Percentiles rank a stretch among this genome's conserved stretches.
phyloP scores from a whole-genome alignment of 2,329 filamentous ascomycete species.

The Mollisiaceae sp. region DNA sequence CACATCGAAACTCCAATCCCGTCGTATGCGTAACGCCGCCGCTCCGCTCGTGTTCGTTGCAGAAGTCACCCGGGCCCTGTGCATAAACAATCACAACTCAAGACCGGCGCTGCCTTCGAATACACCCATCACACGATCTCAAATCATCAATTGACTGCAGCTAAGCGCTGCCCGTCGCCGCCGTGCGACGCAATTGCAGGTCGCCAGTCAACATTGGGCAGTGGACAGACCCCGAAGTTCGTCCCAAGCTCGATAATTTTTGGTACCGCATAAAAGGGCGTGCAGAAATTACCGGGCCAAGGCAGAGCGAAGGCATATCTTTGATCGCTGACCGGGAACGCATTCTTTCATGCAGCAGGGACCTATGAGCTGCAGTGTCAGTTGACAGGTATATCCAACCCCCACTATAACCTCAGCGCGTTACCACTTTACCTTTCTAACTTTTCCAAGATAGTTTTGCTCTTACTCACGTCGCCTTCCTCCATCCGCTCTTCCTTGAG shows the following conservation, averaged over 20 bases:
- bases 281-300: conserved; percentile 8
- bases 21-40: background rate
- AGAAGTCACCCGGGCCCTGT: conserved; percentile 4
- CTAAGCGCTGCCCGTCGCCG: background rate
- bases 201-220: background rate
- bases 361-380: background rate
- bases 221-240: conserved; percentile 2
- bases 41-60: conserved; percentile 3
- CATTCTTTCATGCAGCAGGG: conserved; percentile 10
- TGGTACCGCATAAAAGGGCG: conserved; percentile 5
- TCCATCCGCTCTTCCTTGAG: background rate
- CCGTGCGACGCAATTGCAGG: background rate
- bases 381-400: conserved; percentile 6
- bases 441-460: conserved; percentile 3
- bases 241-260: background rate
- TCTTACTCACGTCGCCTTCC: background rate
- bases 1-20: background rate
- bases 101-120: conserved; percentile 1
- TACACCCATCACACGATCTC: background rate
- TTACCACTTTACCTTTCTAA: conserved; percentile 1
- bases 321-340: conserved; percentile 6
- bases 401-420: background rate
- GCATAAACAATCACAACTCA: conserved; percentile 9
- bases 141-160: background rate
- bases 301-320: conserved; percentile 12